phyloP scores from a whole-genome alignment of 148 eudicot species.

The Vaccinium corymbosum region DNA sequence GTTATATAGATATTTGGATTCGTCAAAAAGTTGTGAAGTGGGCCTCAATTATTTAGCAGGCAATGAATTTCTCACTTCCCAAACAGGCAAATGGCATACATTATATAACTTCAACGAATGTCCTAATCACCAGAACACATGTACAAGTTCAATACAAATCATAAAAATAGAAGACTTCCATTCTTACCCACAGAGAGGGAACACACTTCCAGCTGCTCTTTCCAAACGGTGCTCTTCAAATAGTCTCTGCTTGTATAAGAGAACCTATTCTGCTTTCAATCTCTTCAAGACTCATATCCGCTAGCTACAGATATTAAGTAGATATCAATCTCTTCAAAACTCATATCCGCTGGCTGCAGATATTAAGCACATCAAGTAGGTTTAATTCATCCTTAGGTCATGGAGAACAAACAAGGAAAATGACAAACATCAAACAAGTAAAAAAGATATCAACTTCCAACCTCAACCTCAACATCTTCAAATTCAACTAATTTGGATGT shows the following conservation, averaged over 20 bases:
- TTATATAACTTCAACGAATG: background rate
- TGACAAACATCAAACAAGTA: background rate
- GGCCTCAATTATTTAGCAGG: background rate
- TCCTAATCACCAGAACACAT: background rate
- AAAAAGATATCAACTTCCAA: background rate
- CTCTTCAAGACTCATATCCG: too few relatives aligned
- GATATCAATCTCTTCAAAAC: conserved; percentile 53
- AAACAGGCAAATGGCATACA: background rate
- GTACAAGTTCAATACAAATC: background rate
- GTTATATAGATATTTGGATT: too few relatives aligned
- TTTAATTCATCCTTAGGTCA: background rate
- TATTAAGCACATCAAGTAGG: conserved; percentile 13
- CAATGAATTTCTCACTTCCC: background rate
- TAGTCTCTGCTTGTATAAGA: conserved; percentile 64
- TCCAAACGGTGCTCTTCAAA: conserved; percentile 95
- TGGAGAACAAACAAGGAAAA: background rate
- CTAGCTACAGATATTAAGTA: too few relatives aligned
- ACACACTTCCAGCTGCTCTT: conserved; percentile 96
- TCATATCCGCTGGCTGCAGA: conserved; percentile 93
- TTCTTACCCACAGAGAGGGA: background rate
- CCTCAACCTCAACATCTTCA: conserved; percentile 88
- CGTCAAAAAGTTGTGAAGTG: too few relatives aligned
- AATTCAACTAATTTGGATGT: conserved; percentile 54
- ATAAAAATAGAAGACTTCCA: background rate
- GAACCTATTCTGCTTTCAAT: conserved; percentile 87